Base-by-base conservation (phyloP, 805 yeast genomes). In the Kazachstania martiniae region DNA sequence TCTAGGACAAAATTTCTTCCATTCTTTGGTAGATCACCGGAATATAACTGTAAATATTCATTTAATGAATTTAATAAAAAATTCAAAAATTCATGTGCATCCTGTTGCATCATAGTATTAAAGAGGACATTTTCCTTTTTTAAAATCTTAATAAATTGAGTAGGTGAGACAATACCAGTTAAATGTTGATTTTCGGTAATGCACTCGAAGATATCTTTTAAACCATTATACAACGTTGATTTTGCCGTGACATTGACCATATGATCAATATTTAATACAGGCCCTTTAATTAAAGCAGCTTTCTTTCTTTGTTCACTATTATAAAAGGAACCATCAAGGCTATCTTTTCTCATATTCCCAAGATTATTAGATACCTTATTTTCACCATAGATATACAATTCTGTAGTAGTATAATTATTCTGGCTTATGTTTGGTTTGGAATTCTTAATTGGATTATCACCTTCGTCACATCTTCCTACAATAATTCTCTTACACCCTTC, bases 41-140 rank as follows among this genome's bases (percentile, higher is more conserved):
- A 18, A 3, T 32, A 21, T 6, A 6, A n/a, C 8, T 31, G 31
- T 28, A 41, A 15, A 21, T 45, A 50, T 18, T 70, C 72, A 31
- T 81, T 62, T 12, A 80, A 66, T 40, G 82, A 86, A 56, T 91
- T 91, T 33, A 91, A 63, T 43, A 87, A 54, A 49, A 82, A 87
- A 53, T 87, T 89, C 51, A 87, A 68, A 56, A 91, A 91, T 59
- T 91, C 98, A 58, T 91, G 98, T 4, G 97, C 96, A 63, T 91
- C 98, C 53, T 91, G 98, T 54, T 91, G 98, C 95, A 86, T 87
- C 27, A 82, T 76, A 36, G 85, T 78, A 40, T 94, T 66, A 56
- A 91, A 91, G 46, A 89, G 62, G 44, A 77, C 82, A 52, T 89
- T 91, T 42, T 83, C 87, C 35, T 70, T 70, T 53, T 85, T 89